Evolutionary conservation across 169 alveolate species (phyloP), one percentile per base, ranked within the genome.

Genomic region (Cryptosporidium felis): DNA sequence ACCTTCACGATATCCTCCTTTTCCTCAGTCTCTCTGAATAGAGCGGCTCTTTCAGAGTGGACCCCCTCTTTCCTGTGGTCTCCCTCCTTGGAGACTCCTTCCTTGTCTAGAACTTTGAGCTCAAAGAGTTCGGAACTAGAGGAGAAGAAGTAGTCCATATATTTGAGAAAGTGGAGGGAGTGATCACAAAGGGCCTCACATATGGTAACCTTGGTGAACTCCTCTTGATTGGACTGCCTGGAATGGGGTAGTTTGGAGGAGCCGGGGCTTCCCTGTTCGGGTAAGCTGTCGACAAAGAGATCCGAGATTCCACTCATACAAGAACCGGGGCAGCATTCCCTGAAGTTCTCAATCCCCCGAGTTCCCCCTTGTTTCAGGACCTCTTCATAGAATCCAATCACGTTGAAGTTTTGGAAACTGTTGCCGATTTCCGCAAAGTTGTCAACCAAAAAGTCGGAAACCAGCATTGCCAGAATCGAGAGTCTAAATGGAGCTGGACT

Each of bases 401-500:
- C 53, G 21, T 74, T 67, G n/a, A 74, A 74, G 14, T 74, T 58
- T 14, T 51, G 67, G 60, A 74, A 47, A 10, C 32, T 34, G 4
- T 10, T 18, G 12, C 60, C 67, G n/a, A 49, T 18, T 36, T 74
- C 82, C 5, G 44, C 45, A 38, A 60, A 60, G 26, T 74, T 53
- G 21, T 74, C 82, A 14, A 30, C n/a, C 4, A 74, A 30, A 51
- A 53, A 49, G 41, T 74, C 67, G 1, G 67, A 51, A 26, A 74
- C 67, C 5, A 53, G n/a, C 49, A 74, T n/a, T n/a, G 82, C 51
- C 5, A 74, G 38, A 3, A 53, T 74, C 4, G 59, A 65, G 41
- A 74, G 23, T 53, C 82, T 74, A 36, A 74, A 51, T 12, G 82
- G 82, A 36, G 67, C 82, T n/a, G 82, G 82, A 18, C 40, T 30